Evolutionary conservation across 192 early-diverging fungal genomes (phyloP).

Genomic region (Umbelopsis isabellina): DNA sequence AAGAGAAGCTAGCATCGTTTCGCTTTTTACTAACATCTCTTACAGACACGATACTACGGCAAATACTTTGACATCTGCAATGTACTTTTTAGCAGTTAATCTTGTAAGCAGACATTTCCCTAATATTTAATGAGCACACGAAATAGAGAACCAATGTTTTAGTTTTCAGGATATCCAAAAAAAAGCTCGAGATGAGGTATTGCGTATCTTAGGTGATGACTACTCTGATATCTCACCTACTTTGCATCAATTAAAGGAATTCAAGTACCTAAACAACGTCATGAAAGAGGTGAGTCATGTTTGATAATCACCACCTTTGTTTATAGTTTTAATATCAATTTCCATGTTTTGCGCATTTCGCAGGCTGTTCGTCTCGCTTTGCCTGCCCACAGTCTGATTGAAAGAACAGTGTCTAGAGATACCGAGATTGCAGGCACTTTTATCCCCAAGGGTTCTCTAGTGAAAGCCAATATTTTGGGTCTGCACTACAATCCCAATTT

Average conservation of each 20-base stretch:
- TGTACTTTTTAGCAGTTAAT: constrained; percentile 46
- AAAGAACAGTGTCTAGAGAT: constrained; percentile 25
- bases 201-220: constrained; percentile 55
- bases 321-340: background rate
- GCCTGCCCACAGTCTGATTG: background rate
- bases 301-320: background rate
- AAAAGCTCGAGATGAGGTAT: constrained; percentile 57
- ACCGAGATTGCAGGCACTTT: constrained; percentile 15
- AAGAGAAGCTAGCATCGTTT: background rate
- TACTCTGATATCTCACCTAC: constrained; percentile 53
- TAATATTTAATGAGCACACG: background rate
- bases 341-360: background rate
- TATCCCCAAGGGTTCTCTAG: constrained; percentile 43
- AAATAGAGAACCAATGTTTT: background rate
- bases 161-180: constrained; percentile 47
- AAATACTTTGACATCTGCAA: constrained; percentile 39
- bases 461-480: constrained; percentile 48
- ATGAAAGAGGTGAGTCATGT: constrained; percentile 47
- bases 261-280: constrained; percentile 52
- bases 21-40: background rate
- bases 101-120: background rate
- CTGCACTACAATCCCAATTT: constrained; percentile 37
- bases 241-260: constrained; percentile 52
- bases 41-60: constrained; percentile 50
- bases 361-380: constrained; percentile 17